These are phyloP conservation scores for Rhizomucor pusillus DNA, from an alignment of 371 early-diverging fungal genomes.

Conservation along the genomic window DNA sequence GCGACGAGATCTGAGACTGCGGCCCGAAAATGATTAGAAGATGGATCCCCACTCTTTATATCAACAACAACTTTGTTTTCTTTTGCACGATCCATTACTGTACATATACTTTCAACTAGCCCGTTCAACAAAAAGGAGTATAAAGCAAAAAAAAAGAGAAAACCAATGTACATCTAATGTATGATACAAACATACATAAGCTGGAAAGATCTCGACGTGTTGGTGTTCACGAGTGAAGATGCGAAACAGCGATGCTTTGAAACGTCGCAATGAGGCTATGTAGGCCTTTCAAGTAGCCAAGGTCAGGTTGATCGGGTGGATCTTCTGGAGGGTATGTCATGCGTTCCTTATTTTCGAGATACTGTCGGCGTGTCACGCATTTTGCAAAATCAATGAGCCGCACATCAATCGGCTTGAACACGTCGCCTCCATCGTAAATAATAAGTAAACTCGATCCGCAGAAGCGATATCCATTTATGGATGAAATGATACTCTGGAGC, in stretches of 20 bases:
- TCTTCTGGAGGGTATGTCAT: slow-evolving; percentile 63
- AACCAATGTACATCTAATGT: no score
- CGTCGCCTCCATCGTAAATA: slow-evolving; percentile 25
- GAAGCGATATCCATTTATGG: slow-evolving; percentile 80
- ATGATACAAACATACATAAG: no score
- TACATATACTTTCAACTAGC: no score
- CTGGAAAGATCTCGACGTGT: no score
- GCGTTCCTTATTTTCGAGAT: slow-evolving; percentile 4
- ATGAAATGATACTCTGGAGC: slow-evolving; percentile 66
- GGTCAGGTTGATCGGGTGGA: slow-evolving; percentile 57
- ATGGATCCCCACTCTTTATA: no score
- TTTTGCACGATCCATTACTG: no score
- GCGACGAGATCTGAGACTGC: slow-evolving; percentile 38
- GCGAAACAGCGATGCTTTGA: slow-evolving; percentile 47
- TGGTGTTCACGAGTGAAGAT: no score
- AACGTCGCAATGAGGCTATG: slow-evolving; percentile 58
- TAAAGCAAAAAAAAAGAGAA: no score
- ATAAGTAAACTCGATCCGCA: slow-evolving; percentile 81
- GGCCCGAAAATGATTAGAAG: slow-evolving; percentile 25
- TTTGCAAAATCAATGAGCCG: slow-evolving; percentile 94
- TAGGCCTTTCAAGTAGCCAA: slow-evolving; percentile 69
- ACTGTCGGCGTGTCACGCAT: slow-evolving; percentile 42
- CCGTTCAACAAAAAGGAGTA: no score
- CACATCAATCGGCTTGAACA: slow-evolving; percentile 47
- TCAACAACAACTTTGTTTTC: no score